Percentiles rank a stretch among this genome's conserved stretches.
phyloP scores from a whole-genome alignment of 495 filamentous ascomycete species.

The Pseudevernia furfuracea region DNA sequence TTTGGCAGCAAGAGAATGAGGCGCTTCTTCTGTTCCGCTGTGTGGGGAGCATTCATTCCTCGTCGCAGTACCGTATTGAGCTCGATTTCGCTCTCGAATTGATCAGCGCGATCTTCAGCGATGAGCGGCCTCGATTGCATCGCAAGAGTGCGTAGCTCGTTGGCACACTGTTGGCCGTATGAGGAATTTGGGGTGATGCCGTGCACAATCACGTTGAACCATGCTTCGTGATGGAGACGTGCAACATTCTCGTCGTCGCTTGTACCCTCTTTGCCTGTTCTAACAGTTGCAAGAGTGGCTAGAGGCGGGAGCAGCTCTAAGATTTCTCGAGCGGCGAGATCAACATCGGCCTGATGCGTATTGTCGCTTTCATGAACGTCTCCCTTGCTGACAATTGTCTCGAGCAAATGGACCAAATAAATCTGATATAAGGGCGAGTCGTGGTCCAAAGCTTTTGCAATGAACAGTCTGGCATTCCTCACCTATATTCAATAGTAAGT shows the following conservation, averaged over 20 bases:
- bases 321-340: conserved; percentile 77
- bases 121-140: conserved; percentile 78
- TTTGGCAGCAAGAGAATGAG: conserved; percentile 64
- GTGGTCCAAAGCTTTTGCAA: conserved; percentile 58
- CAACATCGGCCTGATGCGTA: conserved; percentile 61
- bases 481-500: conserved; percentile 38
- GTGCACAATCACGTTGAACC: conserved; percentile 95
- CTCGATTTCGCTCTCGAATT: conserved; percentile 89
- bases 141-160: conserved; percentile 73
- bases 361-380: conserved; percentile 56
- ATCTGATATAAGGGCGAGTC: conserved; percentile 66
- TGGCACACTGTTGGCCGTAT: conserved; percentile 56
- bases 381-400: conserved; percentile 82
- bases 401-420: conserved; percentile 75
- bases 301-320: conserved; percentile 74
- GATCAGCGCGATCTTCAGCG: conserved; percentile 73
- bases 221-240: conserved; percentile 76
- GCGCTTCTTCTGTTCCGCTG: conserved; percentile 68
- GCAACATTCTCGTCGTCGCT: conserved; percentile 55
- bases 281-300: conserved; percentile 56
- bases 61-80: conserved; percentile 84
- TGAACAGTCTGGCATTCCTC: conserved; percentile 63
- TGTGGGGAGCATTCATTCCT: conserved; percentile 67
- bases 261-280: conserved; percentile 25
- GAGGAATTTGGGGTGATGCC: conserved; percentile 70